Evolutionary conservation across 2,329 filamentous ascomycete genomes (phyloP), one percentile per base, ranked within the genome.

Genomic region (Aspergillus sp.): DNA sequence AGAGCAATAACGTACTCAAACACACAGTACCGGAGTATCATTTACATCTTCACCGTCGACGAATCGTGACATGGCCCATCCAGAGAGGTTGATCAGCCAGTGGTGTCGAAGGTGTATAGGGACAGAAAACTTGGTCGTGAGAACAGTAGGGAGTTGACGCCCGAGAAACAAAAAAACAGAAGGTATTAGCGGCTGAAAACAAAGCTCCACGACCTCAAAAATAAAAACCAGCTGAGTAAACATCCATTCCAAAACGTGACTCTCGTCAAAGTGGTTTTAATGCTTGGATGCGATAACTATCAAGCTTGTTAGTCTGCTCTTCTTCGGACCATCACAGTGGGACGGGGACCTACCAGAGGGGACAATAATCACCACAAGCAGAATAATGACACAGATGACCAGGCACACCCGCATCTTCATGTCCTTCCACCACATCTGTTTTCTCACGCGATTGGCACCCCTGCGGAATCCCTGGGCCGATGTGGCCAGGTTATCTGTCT

Each of bases 341-440:
- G 39, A 34, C 38, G 41, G 31, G 28, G 32, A 71, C 83, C 65
- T 82, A 95, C 91, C 89, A 57, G 86, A 78, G 54, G 93, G 93
- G 58, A 97, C 83, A 64, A 98, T 93, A 67, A 98, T 97, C 69
- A 98, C 81, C 58, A 95, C 75, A 56, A 98, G 80, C 59, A 98
- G 78, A 57, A 97, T 80, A 68, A 97, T 86, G 70, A 98, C 86
- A 62, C 90, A 93, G 47, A 84, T 78, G 65, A 95, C 86, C 51
- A 98, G 77, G 74, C 91, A 97, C 78, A 96, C 93, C 70, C 93
- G 85, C 93, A 98, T 98, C 83, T 97, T 97, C 89, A 96, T 95
- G 66, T 97, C 91, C 81, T 97, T 97, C 91, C 90, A 97, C 91
- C 91, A 97, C 91, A 97, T 97, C 49, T 95, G 85, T 78, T 90